Evolutionary conservation across 805 yeast genomes (phyloP), one percentile per base, ranked within the genome.

Genomic region (Hanseniaspora clermontiae): DNA sequence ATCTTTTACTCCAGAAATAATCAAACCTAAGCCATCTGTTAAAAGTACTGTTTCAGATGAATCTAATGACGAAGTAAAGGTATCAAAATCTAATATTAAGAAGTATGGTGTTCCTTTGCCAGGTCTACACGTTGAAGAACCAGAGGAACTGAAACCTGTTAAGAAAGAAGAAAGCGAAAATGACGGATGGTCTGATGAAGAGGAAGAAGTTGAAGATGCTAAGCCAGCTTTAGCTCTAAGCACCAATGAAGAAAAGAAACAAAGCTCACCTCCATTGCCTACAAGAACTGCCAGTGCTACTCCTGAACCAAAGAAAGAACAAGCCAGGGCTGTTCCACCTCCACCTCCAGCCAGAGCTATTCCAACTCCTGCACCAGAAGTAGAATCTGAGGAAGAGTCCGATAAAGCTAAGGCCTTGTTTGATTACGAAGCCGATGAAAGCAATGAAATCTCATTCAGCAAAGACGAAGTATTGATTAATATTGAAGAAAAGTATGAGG

Each of bases 401-500:
- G 64, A 68, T 11, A 68, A 74, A 37, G 98, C 97, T 1, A 67
- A 79, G 59, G 97, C 93, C 5, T 84, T 82, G 65, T 93, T 88
- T 67, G 93, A 84, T 59, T 90, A 91, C 67, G 95, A 84, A 51
- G 96, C 95, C 36, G 83, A 83, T 31, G 98, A 93, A 70, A 95
- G 84, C 61, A 93, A 90, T 65, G 98, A 93, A 71, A 75, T 93
- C 59, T 77, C 81, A 2, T 93, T 93, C 68, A 77, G 74, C 27
- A 96, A 87, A 66, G 95, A 91, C 54, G 97, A 88, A 62, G 64
- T 75, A 59, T 88, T 93, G 60, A 73, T 80, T 19, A 85, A 88
- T 59, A 84, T 93, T 60, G 95, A 89, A 63, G 85, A 87, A 68
- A 84, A 87, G 17, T 95, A 89, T 63, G 96, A 87, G 48, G 96